phyloP scores from a whole-genome alignment of 176 grass and related monocot species.

The Tillandsia leiboldiana region DNA sequence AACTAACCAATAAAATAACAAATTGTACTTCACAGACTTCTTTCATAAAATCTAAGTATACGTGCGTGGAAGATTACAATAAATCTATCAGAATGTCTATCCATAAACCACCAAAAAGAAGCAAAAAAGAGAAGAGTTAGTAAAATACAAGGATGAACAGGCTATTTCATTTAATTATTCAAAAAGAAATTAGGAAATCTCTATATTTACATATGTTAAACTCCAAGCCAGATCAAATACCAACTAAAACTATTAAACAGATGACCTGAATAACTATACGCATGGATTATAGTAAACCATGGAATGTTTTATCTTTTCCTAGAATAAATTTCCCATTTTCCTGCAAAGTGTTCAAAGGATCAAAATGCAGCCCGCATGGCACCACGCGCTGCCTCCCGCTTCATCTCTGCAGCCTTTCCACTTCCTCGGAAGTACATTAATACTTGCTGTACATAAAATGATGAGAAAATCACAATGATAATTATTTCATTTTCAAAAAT shows the following conservation, averaged over 20 bases:
- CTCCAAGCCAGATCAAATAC: neutral
- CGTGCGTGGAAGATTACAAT: neutral
- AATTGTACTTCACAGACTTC: neutral
- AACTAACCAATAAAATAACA: no score
- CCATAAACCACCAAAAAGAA: neutral
- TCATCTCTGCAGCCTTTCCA: slow-evolving; percentile 51
- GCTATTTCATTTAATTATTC: neutral
- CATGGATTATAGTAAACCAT: no score
- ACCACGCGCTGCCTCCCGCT: slow-evolving; percentile 26
- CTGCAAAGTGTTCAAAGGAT: neutral
- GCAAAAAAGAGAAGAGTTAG: neutral
- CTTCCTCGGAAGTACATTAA: slow-evolving; percentile 58
- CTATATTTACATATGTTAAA: neutral
- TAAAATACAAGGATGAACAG: neutral
- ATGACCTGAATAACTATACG: no score
- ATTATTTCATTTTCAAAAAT: neutral
- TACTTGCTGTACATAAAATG: slow-evolving; percentile 30
- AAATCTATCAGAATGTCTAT: neutral
- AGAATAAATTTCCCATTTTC: no score
- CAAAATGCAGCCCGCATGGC: slow-evolving; percentile 52
- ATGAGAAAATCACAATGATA: neutral
- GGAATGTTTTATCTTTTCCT: no score
- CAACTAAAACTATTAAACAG: neutral
- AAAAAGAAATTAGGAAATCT: neutral
- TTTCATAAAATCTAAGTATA: neutral